Evolutionary conservation across 169 alveolate species (phyloP).

Genomic region (Eimeria zaria): DNA sequence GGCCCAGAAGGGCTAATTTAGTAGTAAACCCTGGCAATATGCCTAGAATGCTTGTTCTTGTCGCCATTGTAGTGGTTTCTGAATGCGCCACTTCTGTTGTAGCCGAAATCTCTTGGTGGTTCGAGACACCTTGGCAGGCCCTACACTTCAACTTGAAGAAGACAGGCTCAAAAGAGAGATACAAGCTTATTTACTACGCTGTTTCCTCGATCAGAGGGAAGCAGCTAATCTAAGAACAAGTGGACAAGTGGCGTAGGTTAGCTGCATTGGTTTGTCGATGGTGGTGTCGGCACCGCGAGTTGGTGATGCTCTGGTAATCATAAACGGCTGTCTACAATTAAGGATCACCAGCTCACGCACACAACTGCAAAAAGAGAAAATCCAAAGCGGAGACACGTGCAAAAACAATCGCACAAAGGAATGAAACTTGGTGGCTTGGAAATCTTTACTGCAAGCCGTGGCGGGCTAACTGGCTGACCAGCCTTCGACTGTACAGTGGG

Average conservation of each 20-base stretch:
- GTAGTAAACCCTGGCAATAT: neutral
- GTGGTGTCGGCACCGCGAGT: conserved; percentile 27
- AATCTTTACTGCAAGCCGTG: neutral
- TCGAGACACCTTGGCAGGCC: neutral
- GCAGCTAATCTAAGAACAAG: no score
- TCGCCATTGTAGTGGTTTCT: conserved; percentile 8
- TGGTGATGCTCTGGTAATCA: neutral
- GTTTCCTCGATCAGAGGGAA: neutral
- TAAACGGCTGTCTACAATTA: neutral
- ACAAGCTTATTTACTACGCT: neutral
- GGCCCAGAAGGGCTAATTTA: neutral
- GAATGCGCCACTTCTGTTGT: neutral
- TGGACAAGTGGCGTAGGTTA: neutral
- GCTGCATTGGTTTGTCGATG: conserved; percentile 2
- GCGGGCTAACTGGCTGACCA: conserved; percentile 43
- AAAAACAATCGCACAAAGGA: conserved; percentile 2
- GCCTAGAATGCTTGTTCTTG: neutral
- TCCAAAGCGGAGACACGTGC: neutral
- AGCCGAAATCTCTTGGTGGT: neutral
- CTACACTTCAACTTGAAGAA: neutral
- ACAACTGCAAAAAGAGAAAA: neutral
- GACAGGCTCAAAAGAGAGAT: neutral
- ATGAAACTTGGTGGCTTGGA: neutral
- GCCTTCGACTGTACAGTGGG: neutral
- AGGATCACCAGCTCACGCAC: neutral